A percentile compares a stretch with the other conserved stretches of the same genome.
Evolutionary conservation across 495 filamentous ascomycete species (phyloP).

Genomic region (Lepraria neglecta): DNA sequence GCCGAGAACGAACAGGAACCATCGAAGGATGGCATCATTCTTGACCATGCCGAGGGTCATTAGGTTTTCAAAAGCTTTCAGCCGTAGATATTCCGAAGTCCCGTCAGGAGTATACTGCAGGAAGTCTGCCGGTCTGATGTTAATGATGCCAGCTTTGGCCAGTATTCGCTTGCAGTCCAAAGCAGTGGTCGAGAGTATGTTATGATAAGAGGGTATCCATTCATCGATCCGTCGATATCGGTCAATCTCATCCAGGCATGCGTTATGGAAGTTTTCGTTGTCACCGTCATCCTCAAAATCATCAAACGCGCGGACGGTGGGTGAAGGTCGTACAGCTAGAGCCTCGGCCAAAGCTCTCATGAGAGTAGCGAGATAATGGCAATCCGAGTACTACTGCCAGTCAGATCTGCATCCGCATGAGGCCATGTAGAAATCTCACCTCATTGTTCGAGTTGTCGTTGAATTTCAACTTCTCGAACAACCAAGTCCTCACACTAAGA

Average conservation of each 20-base stretch:
- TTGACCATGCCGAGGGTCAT: constrained; percentile 69
- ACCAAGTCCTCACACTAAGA: constrained; percentile 63
- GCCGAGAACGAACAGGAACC: constrained; percentile 64
- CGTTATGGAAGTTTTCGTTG: constrained; percentile 53
- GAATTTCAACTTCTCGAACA: constrained; percentile 80
- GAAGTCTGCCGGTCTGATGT: constrained; percentile 58
- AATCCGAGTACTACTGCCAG: constrained; percentile 61
- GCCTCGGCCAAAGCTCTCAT: constrained; percentile 74
- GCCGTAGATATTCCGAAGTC: constrained; percentile 71
- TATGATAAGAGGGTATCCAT: constrained; percentile 86
- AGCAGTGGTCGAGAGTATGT: constrained; percentile 77
- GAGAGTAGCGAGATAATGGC: constrained; percentile 75
- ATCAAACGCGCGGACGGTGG: constrained; percentile 20
- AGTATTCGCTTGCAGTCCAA: constrained; percentile 69
- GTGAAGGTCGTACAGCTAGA: constrained; percentile 51
- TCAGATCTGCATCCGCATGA: constrained; percentile 3
- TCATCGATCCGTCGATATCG: constrained; percentile 88
- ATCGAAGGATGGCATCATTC: constrained; percentile 54
- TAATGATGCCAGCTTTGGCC: constrained; percentile 63
- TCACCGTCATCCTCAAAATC: constrained; percentile 36
- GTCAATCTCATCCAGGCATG: constrained; percentile 77
- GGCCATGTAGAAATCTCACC: constrained; percentile 33
- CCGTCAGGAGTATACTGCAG: constrained; percentile 71
- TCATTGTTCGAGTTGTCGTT: constrained; percentile 89
- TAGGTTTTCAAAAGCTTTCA: constrained; percentile 76